Evolutionary conservation across 2,329 filamentous ascomycete genomes (phyloP).

Genomic region (Monosporascus cannonballus): DNA sequence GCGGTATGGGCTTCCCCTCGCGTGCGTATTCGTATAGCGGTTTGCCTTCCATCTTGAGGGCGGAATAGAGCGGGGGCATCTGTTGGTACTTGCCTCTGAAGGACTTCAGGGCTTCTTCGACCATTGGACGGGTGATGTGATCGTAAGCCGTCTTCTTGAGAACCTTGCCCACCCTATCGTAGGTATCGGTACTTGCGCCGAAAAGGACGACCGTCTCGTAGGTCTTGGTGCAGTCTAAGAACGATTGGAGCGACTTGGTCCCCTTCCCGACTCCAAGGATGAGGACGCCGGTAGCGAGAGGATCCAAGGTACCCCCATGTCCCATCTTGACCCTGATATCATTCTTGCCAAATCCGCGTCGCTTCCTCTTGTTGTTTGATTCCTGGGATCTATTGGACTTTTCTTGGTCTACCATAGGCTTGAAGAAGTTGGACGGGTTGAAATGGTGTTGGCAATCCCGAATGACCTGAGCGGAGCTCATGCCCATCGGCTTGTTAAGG

Average conservation of each 20-base stretch:
- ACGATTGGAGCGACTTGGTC: conserved; percentile 74
- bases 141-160: conserved; percentile 69
- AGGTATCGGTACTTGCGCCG: conserved; percentile 86
- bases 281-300: conserved; percentile 86
- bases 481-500: conserved; percentile 84
- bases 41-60: conserved; percentile 89
- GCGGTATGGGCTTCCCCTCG: conserved; percentile 78
- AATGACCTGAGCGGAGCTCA: conserved; percentile 85
- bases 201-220: conserved; percentile 90
- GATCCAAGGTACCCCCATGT: conserved; percentile 92
- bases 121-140: conserved; percentile 71
- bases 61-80: conserved; percentile 87
- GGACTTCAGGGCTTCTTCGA: conserved; percentile 67
- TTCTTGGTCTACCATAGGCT: conserved; percentile 66
- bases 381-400: conserved; percentile 49
- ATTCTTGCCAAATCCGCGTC: conserved; percentile 51
- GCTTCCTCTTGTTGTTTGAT: conserved; percentile 51
- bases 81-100: conserved; percentile 85
- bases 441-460: conserved; percentile 82
- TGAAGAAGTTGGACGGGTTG: conserved; percentile 74
- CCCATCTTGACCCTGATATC: conserved; percentile 81
- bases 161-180: conserved; percentile 81
- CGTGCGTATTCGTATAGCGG: conserved; percentile 93
- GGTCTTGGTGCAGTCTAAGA: conserved; percentile 83
- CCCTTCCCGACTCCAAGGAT: conserved; percentile 82